Evolutionary conservation across 345 rosid species (phyloP), one percentile per base, ranked within the genome.

Genomic region (Gossypium herbaceum): DNA sequence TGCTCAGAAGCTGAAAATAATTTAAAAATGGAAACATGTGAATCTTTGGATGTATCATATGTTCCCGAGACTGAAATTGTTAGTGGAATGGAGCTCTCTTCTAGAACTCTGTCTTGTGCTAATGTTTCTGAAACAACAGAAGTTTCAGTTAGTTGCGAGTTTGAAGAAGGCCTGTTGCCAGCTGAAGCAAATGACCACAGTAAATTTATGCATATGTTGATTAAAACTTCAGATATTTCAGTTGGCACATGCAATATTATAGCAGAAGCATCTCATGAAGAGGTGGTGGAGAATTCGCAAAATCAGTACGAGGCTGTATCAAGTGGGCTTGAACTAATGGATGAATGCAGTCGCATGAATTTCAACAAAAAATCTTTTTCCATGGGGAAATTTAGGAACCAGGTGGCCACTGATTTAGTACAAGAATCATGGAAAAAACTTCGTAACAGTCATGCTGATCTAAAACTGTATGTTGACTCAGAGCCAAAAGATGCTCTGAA

Each of bases 331-430:
- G 90, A 85, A 59, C 75, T 86, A 76, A 86, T 88, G 90, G 99
- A 93, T 80, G 91, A 95, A 82, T 90, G 98, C 77, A 93, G 98
- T 80, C 87, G 94, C 58, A 78, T 95, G 80, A 91, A 84, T 82
- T 86, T 90, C 72, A 84, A 80, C 70, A 80, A 70, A 81, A 84
- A 70, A 72, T 57, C 76, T 78, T 75, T 79, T 72, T 61, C 74
- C 13, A 20, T 71, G 68, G 74, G 77, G 82, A 80, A 84, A 52
- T n/a, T 27, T 45, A 80, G 55, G 24, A 57, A 78, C 76, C 60
- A 41, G 55, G 51, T 69, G 43, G 77, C 72, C 17, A 79, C 73
- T 74, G 59, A 84, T 79, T 52, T 74, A 12, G 97, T 90, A 47
- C 89, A 81, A 80, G 88, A 89, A 22, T 81, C 91, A 58, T 93